Evolutionary conservation across 768 basidiomycete genomes (phyloP).

Genomic region (Lentinula detonsa): DNA sequence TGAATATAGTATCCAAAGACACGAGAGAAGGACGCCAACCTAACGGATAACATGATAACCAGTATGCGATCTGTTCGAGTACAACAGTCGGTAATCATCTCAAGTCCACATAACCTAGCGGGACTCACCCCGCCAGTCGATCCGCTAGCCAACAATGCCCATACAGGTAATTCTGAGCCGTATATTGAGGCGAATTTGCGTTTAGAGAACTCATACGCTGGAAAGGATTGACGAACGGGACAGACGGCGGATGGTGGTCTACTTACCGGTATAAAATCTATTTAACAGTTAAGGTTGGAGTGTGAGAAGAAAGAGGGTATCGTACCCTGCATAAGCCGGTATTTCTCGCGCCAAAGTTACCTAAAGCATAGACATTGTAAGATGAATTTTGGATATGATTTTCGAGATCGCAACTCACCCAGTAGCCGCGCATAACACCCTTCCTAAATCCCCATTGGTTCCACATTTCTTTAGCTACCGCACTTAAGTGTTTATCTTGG

Average conservation of each 20-base stretch:
- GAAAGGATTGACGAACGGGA: neutral
- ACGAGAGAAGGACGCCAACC: slow-evolving; percentile 29
- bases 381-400: neutral
- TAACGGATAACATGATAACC: slow-evolving; percentile 90
- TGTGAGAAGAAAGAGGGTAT: slow-evolving; percentile 15
- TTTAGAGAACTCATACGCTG: slow-evolving; percentile 88
- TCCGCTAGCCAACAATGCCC: slow-evolving; percentile 80
- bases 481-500: slow-evolving; percentile 71
- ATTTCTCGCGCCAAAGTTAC: slow-evolving; percentile 90
- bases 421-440: slow-evolving; percentile 96
- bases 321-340: slow-evolving; percentile 88
- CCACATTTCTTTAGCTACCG: slow-evolving; percentile 81
- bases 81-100: neutral
- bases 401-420: slow-evolving; percentile 46
- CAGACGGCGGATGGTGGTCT: neutral
- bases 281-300: neutral
- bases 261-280: slow-evolving; percentile 65
- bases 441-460: slow-evolving; percentile 74
- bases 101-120: neutral
- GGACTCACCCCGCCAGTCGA: slow-evolving; percentile 72
- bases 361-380: slow-evolving; percentile 27
- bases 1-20: neutral
- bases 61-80: slow-evolving; percentile 66
- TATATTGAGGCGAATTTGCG: slow-evolving; percentile 62
- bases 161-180: slow-evolving; percentile 69